Evolutionary conservation across 257 asterid genomes (phyloP).

Genomic region (Eustoma russellianum): DNA sequence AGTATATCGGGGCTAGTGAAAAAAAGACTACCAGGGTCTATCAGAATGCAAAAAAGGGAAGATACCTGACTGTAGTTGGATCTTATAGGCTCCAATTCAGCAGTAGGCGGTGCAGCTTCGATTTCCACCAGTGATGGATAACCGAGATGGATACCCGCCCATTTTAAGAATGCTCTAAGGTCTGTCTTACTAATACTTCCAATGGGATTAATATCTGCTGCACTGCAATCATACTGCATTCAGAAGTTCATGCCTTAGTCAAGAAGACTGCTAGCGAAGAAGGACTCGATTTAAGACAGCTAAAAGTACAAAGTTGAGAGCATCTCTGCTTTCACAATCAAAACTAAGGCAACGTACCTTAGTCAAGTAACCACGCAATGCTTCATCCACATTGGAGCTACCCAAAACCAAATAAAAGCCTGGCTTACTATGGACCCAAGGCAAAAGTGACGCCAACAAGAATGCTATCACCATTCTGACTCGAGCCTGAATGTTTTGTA

Average conservation of each 20-base stretch:
- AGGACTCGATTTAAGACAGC: too few species aligned
- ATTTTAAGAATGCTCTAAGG: slow-evolving; percentile 62
- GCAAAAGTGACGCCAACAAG: slow-evolving; percentile 93
- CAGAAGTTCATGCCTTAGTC: slow-evolving; percentile 4
- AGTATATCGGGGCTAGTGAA: background rate
- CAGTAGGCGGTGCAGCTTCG: slow-evolving; percentile 95
- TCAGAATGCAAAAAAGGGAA: background rate
- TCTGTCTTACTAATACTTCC: slow-evolving; percentile 95
- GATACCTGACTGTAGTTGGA: slow-evolving; percentile 77
- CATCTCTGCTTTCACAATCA: background rate
- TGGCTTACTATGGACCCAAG: slow-evolving; percentile 92
- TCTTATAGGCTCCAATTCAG: slow-evolving; percentile 85
- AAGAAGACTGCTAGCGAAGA: background rate
- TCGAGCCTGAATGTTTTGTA: slow-evolving; percentile 92
- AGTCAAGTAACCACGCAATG: slow-evolving; percentile 78
- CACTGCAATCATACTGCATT: slow-evolving; percentile 91
- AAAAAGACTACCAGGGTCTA: background rate
- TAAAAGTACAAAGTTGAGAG: background rate
- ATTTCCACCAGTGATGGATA: slow-evolving; percentile 76
- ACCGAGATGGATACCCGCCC: slow-evolving; percentile 90
- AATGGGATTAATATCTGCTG: slow-evolving; percentile 96
- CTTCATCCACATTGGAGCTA: slow-evolving; percentile 97
- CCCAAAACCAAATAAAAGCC: slow-evolving; percentile 95
- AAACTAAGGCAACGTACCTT: slow-evolving; percentile 37
- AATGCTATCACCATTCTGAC: slow-evolving; percentile 85